Conservation (phyloP, 2,329 filamentous ascomycete genomes). For the Pseudogymnoascus sp. region DNA sequence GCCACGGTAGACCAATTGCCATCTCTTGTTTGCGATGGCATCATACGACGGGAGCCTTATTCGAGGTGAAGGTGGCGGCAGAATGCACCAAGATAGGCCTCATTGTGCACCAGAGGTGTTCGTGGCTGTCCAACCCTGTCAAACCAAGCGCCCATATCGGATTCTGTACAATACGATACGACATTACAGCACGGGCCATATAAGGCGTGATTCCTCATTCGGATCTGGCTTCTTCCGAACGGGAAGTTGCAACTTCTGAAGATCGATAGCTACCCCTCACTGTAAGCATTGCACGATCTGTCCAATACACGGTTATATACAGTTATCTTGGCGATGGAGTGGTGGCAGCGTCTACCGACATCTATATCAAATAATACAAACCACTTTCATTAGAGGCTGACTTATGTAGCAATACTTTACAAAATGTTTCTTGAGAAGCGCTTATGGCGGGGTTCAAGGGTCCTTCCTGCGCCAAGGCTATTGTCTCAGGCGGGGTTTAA, state of each 20-base stretch:
- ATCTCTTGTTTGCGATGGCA: not conserved
- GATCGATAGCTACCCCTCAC: not conserved
- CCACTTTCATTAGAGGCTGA: not conserved
- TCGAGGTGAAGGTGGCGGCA: not conserved
- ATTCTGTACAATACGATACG: not conserved
- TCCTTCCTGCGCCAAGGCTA: not conserved
- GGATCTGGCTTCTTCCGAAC: not conserved
- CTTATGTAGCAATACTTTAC: not conserved
- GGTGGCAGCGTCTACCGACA: not conserved
- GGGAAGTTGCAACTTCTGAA: not conserved
- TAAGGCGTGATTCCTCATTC: not conserved
- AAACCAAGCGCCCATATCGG: not conserved
- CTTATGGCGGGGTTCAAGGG: conserved; percentile 1
- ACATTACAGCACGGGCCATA: not conserved
- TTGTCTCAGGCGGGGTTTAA: not conserved
- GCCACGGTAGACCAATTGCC: conserved; percentile 1
- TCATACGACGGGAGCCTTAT: not conserved
- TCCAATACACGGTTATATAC: not conserved
- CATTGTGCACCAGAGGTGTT: not conserved
- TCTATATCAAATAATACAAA: not conserved
- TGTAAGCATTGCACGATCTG: not conserved
- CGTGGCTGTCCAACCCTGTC: not conserved
- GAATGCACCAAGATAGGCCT: not conserved
- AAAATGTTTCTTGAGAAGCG: not conserved
- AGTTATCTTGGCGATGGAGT: not conserved